Percentiles rank a stretch among this genome's conserved stretches.
These are phyloP conservation scores for Fusarium avenaceum DNA, from an alignment of 2,329 filamentous ascomycete species.

Conservation along the genomic window DNA sequence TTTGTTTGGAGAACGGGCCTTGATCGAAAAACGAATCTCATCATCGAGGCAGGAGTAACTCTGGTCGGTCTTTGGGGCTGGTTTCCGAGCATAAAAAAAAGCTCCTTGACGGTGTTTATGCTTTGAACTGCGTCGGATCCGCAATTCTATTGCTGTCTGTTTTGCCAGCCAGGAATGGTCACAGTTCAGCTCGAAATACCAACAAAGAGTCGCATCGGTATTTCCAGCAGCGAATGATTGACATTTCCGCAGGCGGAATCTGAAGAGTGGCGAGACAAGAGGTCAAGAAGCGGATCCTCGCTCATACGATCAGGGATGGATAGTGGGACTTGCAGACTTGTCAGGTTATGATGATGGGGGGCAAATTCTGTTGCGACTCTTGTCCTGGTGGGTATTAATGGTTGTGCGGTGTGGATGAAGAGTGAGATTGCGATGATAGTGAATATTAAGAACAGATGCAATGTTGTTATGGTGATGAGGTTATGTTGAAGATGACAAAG, in stretches of 20 bases:
- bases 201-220: not conserved
- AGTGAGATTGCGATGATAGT: not conserved
- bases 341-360: constrained; percentile 32
- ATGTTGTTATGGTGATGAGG: no score
- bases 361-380: constrained; percentile 16
- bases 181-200: not conserved
- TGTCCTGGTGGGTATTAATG: not conserved
- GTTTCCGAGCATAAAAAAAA: no score
- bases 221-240: constrained; percentile 12
- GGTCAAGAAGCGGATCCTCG: constrained; percentile 11
- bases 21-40: constrained; percentile 11
- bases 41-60: constrained; percentile 3
- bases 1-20: constrained; percentile 15
- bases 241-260: constrained; percentile 29
- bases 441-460: no score
- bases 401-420: not conserved
- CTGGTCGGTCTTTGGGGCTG: not conserved
- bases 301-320: constrained; percentile 39
- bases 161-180: not conserved
- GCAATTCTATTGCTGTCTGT: constrained; percentile 5
- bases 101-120: not conserved
- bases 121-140: constrained; percentile 11
- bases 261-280: constrained; percentile 23
- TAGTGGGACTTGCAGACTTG: constrained; percentile 18
- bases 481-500: not conserved